These are phyloP conservation scores for Poa annua DNA, from an alignment of 176 grass and related monocot genomes.

Conservation along the genomic window DNA sequence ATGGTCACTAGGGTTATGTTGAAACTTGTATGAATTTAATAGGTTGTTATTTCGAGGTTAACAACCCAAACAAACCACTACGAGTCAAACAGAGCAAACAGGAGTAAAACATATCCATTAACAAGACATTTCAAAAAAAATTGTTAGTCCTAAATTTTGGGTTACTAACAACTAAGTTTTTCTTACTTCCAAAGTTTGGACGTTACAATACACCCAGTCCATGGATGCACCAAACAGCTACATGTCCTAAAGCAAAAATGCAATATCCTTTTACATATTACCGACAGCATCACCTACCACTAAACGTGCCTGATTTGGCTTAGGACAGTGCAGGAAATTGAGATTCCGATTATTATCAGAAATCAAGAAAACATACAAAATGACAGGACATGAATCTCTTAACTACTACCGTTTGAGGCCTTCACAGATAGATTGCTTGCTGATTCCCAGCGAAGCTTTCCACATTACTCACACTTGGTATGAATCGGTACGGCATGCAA, in stretches of 20 bases:
- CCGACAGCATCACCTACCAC: constrained; percentile 12
- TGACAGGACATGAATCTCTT: constrained; percentile 12
- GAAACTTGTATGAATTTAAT: too few species aligned
- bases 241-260: constrained; percentile 32
- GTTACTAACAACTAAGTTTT: not conserved
- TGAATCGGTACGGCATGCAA: constrained; percentile 43
- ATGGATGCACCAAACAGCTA: constrained; percentile 1
- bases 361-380: constrained; percentile 43
- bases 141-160: too few species aligned
- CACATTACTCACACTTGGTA: constrained; percentile 6
- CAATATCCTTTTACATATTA: constrained; percentile 9
- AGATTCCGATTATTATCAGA: constrained; percentile 23
- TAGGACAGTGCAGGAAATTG: constrained; percentile 36
- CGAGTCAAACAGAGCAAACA: too few species aligned
- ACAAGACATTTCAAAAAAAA: too few species aligned
- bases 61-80: too few species aligned
- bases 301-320: constrained; percentile 32
- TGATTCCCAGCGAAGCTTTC: constrained; percentile 12
- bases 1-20: too few species aligned
- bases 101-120: too few species aligned
- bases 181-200: too few species aligned
- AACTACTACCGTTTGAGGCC: constrained; percentile 14
- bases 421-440: not conserved
- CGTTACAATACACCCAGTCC: not conserved
- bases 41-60: too few species aligned